These are phyloP conservation scores for Dactylellina haptotyla DNA, from an alignment of 2,329 filamentous ascomycete genomes.

Conservation along the genomic window DNA sequence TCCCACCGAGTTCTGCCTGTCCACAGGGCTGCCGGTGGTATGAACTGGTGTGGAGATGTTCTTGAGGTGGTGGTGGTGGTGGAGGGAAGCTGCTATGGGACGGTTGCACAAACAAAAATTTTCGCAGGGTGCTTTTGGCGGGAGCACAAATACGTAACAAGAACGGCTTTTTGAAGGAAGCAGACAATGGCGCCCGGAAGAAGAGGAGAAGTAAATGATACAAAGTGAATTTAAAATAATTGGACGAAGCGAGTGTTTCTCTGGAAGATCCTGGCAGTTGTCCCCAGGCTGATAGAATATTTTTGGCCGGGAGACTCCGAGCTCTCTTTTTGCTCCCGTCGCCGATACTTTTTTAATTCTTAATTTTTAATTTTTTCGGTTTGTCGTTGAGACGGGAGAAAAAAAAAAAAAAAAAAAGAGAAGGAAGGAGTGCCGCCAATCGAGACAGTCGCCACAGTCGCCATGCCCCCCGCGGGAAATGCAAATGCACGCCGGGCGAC, in stretches of 20 bases:
- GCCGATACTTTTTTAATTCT: no score
- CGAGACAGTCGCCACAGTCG: not conserved
- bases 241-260: constrained; percentile 3
- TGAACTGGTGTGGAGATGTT: not conserved
- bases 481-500: constrained; percentile 22
- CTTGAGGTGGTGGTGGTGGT: not conserved
- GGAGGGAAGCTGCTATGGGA: not conserved
- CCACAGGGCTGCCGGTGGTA: not conserved
- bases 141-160: not conserved
- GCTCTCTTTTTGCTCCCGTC: not conserved
- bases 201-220: not conserved
- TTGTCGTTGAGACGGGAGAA: not conserved
- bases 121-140: not conserved
- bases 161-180: not conserved
- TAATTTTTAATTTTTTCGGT: no score
- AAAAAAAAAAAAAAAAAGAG: constrained; percentile 28
- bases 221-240: not conserved
- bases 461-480: not conserved
- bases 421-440: constrained; percentile 10
- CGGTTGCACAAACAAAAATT: constrained; percentile 34
- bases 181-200: not conserved
- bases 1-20: constrained; percentile 1
- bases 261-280: not conserved
- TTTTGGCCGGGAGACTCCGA: not conserved
- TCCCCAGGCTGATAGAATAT: not conserved